Base-by-base conservation (phyloP, 495 filamentous ascomycete genomes). In the Saxophila tyrrhenica region DNA sequence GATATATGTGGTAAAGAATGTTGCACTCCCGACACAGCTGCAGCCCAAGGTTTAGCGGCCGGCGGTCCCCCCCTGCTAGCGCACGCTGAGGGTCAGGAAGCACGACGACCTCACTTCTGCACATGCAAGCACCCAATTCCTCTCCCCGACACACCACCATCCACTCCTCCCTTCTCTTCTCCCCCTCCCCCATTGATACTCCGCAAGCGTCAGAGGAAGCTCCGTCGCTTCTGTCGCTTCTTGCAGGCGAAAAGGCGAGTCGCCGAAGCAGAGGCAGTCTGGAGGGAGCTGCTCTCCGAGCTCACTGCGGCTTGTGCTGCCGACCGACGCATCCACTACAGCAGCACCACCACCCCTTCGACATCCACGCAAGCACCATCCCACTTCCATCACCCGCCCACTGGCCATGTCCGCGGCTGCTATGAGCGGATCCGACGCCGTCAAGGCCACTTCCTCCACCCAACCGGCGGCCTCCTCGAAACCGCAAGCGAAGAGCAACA, bases 361-460 rank as follows among this genome's bases (percentile, higher is more conserved):
- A n/a, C 48, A 51, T n/a, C 20, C 38, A 29, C 39, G 3, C 13
- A 3, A 5, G 17, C 24, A 41, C 9, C 25, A 9, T 13, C 38
- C 23, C 13, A 15, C 39, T 22, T 48, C 29, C 17, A 13, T 39
- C 8, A 8, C 2, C 41, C 41, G n/a, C 7, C 15, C 9, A 11
- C 16, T 22, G 25, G 22, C 5, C 50, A 50, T 53, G 41, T 47
- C 50, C 1, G 25, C 50, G 8, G 51, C 50, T 23, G 19, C 43
- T 2, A 45, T 52, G 22, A 58, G 50, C 23, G 44, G 32, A 19
- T 39, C 50, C 11, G 39, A 48, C 41, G 41, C 20, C 32, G 50
- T 21, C 32, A 52, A 42, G 32, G n/a, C 35, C 7, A 35, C 29
- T 35, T 9, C n/a, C 35, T n/a, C 35, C 17, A n/a, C 35, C 2